Conservation (phyloP, 2,329 filamentous ascomycete genomes). For the Gaeumannomyces sp. region DNA sequence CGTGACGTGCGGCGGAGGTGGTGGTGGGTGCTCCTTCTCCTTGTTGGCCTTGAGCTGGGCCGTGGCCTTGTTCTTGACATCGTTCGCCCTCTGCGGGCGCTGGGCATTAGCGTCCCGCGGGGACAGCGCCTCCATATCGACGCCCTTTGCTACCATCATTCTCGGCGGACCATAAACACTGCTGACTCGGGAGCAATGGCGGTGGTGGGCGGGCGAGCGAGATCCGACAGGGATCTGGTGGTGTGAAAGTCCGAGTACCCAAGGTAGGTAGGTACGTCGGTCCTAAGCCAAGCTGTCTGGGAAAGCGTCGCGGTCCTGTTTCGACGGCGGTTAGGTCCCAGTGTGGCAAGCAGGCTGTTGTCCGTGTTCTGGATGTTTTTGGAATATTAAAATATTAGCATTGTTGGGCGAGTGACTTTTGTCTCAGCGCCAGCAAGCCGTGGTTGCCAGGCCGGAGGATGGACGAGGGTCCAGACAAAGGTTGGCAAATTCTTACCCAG, state of each 20-base stretch:
- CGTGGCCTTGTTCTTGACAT: conserved; percentile 46
- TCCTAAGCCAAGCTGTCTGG: not conserved
- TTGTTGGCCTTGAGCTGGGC: conserved; percentile 50
- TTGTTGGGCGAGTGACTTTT: not conserved
- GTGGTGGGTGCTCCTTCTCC: conserved; percentile 61
- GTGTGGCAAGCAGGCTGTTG: not conserved
- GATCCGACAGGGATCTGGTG: not conserved
- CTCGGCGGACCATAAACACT: not conserved
- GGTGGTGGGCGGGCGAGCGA: not conserved
- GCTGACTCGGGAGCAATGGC: not conserved
- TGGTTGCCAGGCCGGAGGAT: not conserved
- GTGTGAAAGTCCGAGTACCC: not conserved
- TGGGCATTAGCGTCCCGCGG: conserved; percentile 60
- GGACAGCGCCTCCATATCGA: conserved; percentile 58
- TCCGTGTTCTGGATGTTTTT: not conserved
- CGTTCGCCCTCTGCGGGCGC: conserved; percentile 36
- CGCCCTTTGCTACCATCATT: conserved; percentile 41
- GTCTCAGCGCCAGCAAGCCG: not conserved
- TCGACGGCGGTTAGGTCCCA: no score
- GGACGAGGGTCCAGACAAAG: not conserved
- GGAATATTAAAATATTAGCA: not conserved
- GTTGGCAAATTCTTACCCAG: not conserved
- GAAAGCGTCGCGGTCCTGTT: not conserved
- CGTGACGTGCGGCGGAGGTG: conserved; percentile 52
- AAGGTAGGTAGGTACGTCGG: not conserved